These are phyloP conservation scores for Echinochloa phyllopogon DNA, from an alignment of 176 grass and related monocot species.

Conservation along the genomic window DNA sequence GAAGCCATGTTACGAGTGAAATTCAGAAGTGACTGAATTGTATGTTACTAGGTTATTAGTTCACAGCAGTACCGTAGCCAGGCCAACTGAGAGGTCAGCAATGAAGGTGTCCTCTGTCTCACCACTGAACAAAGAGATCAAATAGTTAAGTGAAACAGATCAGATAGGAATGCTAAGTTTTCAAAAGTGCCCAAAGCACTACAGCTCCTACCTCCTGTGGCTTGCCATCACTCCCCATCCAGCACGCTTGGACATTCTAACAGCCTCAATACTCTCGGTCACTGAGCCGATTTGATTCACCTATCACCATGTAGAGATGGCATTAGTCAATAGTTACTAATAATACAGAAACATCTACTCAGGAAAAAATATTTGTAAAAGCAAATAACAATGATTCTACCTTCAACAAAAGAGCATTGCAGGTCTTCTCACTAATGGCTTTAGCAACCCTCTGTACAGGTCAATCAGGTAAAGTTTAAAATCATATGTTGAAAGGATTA, in stretches of 20 bases:
- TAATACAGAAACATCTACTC: neutral
- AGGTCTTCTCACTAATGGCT: conserved; percentile 81
- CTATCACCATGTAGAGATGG: conserved; percentile 31
- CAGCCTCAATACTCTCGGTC: conserved; percentile 95
- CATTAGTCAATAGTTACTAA: conserved; percentile 6
- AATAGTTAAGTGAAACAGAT: neutral
- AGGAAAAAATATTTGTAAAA: neutral
- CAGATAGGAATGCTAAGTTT: neutral
- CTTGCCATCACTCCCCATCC: conserved; percentile 96
- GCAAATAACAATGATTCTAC: conserved; percentile 37
- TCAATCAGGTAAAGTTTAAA: neutral
- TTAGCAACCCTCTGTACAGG: conserved; percentile 82
- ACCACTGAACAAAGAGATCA: conserved; percentile 58
- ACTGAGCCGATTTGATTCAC: conserved; percentile 97
- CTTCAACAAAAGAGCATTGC: conserved; percentile 98
- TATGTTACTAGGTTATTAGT: neutral
- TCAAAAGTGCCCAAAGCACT: neutral
- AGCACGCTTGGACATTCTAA: conserved; percentile 87
- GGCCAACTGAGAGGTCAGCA: conserved; percentile 84
- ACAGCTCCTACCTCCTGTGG: conserved; percentile 70
- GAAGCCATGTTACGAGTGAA: conserved; percentile 19
- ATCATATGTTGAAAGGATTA: neutral
- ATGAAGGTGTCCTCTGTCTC: conserved; percentile 99
- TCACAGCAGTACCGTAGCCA: conserved; percentile 65
- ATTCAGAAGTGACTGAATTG: neutral